Evolutionary conservation across 306 rosid species (phyloP).

Genomic region (Trichosanthes cucumerina): DNA sequence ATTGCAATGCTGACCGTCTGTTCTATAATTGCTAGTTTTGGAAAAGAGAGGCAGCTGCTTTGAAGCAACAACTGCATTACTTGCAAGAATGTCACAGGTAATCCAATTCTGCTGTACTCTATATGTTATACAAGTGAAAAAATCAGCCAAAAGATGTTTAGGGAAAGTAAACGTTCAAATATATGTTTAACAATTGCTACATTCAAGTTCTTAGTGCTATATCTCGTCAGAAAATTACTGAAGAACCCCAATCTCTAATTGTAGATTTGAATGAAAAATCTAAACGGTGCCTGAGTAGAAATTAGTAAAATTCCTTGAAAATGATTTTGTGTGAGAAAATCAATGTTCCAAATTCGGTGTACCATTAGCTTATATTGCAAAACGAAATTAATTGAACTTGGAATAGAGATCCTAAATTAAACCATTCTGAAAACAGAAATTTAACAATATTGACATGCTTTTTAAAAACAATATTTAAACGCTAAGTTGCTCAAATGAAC

Average conservation of each 20-base stretch:
- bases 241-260: not conserved
- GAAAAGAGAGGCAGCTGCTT: constrained; percentile 24
- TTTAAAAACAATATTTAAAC: not conserved
- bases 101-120: not conserved
- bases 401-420: not conserved
- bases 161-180: not conserved
- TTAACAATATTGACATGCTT: not conserved
- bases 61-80: constrained; percentile 23
- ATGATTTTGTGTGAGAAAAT: not conserved
- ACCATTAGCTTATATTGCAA: not conserved
- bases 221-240: not conserved
- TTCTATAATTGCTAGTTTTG: constrained; percentile 21
- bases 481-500: not conserved
- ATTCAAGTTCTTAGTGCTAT: not conserved
- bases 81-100: constrained; percentile 30
- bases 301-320: not conserved
- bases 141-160: not conserved
- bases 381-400: not conserved
- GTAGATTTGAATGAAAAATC: not conserved
- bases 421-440: not conserved
- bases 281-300: not conserved
- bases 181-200: not conserved
- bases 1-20: constrained; percentile 1
- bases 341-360: not conserved
- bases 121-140: not conserved